Percentiles rank a stretch among this genome's conserved stretches.
Conservation (phyloP, 257 asterid genomes). For the Nicotiana paniculata region DNA sequence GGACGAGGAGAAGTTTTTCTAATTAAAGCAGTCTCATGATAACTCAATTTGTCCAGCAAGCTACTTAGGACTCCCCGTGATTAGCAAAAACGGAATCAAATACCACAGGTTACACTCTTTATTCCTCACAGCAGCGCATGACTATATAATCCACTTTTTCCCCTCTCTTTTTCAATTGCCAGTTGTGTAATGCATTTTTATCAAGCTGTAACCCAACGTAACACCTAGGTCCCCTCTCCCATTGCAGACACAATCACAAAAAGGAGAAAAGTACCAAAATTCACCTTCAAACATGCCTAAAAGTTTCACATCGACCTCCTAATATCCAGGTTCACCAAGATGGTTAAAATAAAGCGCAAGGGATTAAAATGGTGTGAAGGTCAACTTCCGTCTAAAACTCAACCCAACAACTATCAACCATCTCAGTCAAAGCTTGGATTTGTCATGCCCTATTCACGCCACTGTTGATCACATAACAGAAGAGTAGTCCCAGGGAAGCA, state of each 20-base stretch:
- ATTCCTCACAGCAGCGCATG: background rate
- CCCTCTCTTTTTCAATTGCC: background rate
- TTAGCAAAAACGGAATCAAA: background rate
- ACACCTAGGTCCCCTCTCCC: background rate
- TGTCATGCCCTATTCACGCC: background rate
- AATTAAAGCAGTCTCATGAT: background rate
- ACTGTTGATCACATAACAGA: background rate
- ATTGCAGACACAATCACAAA: background rate
- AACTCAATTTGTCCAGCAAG: background rate
- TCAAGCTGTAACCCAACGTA: background rate
- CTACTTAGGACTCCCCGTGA: background rate
- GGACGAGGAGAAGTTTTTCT: background rate
- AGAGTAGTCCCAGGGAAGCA: slow-evolving; percentile 1
- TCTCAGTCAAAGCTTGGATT: background rate
- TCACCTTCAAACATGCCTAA: background rate
- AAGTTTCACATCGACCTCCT: background rate
- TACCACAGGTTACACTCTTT: background rate
- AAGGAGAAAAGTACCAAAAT: background rate
- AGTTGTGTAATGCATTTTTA: background rate
- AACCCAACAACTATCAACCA: background rate
- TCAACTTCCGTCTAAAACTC: background rate
- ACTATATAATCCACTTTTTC: background rate
- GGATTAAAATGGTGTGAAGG: background rate
- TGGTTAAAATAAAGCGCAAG: background rate
- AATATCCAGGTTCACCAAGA: background rate